Conservation (phyloP, 2,329 filamentous ascomycete species). For the Fusarium sp. region DNA sequence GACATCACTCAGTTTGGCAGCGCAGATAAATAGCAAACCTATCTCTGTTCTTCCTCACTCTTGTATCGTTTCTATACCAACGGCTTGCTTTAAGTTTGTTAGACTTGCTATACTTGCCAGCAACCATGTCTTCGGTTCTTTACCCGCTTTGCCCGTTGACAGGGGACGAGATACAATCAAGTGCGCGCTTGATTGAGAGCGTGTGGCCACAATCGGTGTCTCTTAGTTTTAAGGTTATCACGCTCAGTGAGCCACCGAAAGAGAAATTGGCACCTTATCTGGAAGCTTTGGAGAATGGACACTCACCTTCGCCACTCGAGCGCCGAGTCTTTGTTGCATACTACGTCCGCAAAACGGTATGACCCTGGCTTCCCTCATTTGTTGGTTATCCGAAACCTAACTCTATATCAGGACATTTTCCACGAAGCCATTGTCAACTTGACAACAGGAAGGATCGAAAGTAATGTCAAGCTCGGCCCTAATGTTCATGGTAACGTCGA, state of each 20-base stretch:
- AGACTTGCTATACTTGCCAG: rapidly evolving
- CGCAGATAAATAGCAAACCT: conserved; percentile 22
- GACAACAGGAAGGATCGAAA: conserved; percentile 30
- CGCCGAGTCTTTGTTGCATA: conserved; percentile 40
- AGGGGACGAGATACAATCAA: conserved; percentile 33
- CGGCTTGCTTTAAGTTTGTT: background rate
- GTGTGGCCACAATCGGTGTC: conserved; percentile 34
- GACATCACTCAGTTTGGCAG: background rate
- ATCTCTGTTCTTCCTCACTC: background rate
- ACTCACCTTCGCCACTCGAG: conserved; percentile 13
- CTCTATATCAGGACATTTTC: conserved; percentile 23
- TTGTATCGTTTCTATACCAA: too few relatives aligned
- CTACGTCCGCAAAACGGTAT: conserved; percentile 36
- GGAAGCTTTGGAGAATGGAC: conserved; percentile 20
- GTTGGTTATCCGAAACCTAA: background rate
- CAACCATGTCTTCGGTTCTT: conserved; percentile 7
- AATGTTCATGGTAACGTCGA: conserved; percentile 37
- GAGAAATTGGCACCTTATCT: conserved; percentile 34
- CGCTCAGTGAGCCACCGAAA: conserved; percentile 38
- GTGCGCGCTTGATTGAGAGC: conserved; percentile 25
- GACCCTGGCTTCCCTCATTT: background rate
- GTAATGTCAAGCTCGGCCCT: conserved; percentile 36
- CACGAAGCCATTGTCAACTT: conserved; percentile 41
- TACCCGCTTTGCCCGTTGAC: conserved; percentile 41
- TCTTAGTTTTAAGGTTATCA: conserved; percentile 41